Base-by-base conservation (phyloP, 108 stramenopile genomes). In the Schizochytrium sp. region DNA sequence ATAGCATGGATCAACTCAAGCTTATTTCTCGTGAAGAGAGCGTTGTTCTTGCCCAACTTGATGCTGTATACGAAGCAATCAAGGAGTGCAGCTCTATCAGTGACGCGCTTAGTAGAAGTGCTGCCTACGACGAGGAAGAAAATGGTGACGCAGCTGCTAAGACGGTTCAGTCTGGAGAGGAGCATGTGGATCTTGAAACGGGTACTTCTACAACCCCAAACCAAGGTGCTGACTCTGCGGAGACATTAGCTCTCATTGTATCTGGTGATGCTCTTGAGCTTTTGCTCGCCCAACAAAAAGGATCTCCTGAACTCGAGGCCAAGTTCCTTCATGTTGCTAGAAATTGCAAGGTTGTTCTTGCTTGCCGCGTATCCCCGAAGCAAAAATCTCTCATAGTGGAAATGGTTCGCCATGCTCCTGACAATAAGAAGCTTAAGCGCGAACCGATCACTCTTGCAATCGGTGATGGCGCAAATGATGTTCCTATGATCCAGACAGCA, bases 391-490 rank as follows among this genome's bases (percentile, higher is more conserved):
- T 95, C 3, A 89, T 98, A 3, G 96, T 98, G 47, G 94, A 95
- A 56, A 91, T 97, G 87, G 97, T 97, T 4, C 47, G 76, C 12
- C 28, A 55, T 3, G 76, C 76, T 2, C 76, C 76, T 2, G 76
- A 83, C 76, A 93, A 97, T 28, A 94, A 95, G 56, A 92, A 96
- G 69, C 95, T 97, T 38, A 91, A 83, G 41, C 98, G 97, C n/a
- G 93, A 93, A 57, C 97, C 98, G 1, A 94, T 96, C 40, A 97
- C 97, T 8, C 94, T 98, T 4, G 97, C 98, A 13, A 98, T 98
- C 61, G 98, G 98, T 40, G 98, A 98, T 92, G 98, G 98, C 28
- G 98, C 97, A 10, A 98, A 98, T 89, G 98, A 98, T 89, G 98
- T 98, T 53, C 95, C 96, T 47, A 98, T 98, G 98, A 97, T 98